Evolutionary conservation across 257 asterid genomes (phyloP).

Genomic region (Solanum acaule): DNA sequence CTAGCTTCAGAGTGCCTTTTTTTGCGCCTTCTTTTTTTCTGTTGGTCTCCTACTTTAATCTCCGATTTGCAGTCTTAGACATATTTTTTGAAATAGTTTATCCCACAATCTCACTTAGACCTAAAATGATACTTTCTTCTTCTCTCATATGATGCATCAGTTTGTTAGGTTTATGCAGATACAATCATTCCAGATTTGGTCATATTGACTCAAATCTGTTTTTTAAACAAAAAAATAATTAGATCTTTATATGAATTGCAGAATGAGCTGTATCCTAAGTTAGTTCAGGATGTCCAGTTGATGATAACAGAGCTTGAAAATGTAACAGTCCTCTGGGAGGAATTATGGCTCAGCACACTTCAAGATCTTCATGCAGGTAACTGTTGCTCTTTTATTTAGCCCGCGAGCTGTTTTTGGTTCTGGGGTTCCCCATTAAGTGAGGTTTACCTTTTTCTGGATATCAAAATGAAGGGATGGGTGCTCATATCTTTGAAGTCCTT

Average conservation of each 20-base stretch:
- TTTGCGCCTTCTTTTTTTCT: background rate
- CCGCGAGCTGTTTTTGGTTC: background rate
- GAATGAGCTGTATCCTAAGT: slow-evolving; percentile 75
- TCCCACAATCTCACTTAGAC: background rate
- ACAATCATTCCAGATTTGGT: background rate
- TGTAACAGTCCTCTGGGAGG: slow-evolving; percentile 98
- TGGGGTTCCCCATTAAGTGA: background rate
- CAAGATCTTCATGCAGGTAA: slow-evolving; percentile 97
- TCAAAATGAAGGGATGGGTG: background rate
- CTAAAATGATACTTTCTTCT: background rate
- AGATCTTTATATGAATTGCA: slow-evolving; percentile 29
- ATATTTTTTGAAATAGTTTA: background rate
- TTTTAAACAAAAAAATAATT: background rate
- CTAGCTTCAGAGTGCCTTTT: background rate
- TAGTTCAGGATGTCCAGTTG: slow-evolving; percentile 89
- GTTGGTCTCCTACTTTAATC: background rate
- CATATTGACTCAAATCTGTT: background rate
- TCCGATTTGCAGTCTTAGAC: background rate
- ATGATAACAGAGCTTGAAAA: slow-evolving; percentile 92
- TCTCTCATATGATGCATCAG: background rate
- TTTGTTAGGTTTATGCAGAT: background rate
- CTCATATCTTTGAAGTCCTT: background rate
- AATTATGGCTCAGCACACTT: slow-evolving; percentile 96
- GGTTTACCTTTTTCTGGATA: background rate
- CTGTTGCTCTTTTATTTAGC: background rate